Conservation (phyloP, 495 filamentous ascomycete genomes). For the Aspergillus olivimuriae region DNA sequence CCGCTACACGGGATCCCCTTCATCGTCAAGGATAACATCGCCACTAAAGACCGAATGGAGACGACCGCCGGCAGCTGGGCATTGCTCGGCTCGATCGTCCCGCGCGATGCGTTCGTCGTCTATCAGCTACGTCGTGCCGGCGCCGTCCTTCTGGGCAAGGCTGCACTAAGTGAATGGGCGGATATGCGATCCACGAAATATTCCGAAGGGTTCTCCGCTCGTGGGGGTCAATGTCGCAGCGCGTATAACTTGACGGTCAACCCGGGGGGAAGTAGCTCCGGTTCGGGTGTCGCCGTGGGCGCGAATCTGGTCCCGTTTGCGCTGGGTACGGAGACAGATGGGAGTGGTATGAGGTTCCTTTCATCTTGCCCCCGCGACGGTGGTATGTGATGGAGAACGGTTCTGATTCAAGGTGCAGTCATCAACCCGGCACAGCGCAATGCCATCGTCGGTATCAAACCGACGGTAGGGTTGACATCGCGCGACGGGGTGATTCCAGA, state of each 20-base stretch:
- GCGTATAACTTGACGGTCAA: conserved; percentile 66
- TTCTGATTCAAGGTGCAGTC: too few species aligned
- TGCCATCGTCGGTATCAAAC: conserved; percentile 60
- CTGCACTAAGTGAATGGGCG: conserved; percentile 67
- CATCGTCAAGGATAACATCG: conserved; percentile 72
- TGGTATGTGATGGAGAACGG: too few species aligned
- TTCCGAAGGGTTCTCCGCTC: conserved; percentile 60
- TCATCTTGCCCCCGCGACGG: too few species aligned
- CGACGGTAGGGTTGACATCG: conserved; percentile 58
- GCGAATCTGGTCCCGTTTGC: conserved; percentile 57
- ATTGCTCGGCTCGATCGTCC: conserved; percentile 57
- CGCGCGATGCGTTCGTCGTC: conserved; percentile 60
- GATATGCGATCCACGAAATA: conserved; percentile 67
- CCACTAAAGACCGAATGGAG: conserved; percentile 61
- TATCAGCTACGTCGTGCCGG: conserved; percentile 54
- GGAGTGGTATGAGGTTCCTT: conserved; percentile 52
- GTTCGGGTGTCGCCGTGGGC: conserved; percentile 55
- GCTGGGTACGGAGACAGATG: conserved; percentile 70
- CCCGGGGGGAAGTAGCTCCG: conserved; percentile 60
- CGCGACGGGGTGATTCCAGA: conserved; percentile 61
- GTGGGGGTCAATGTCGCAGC: conserved; percentile 59
- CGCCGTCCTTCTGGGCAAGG: conserved; percentile 63
- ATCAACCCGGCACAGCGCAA: conserved; percentile 67
- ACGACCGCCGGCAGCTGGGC: conserved; percentile 56
- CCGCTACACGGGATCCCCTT: conserved; percentile 69